Evolutionary conservation across 1,139 yeast genomes (phyloP), one percentile per base, ranked within the genome.

Genomic region (Geotrichum klebahnii): DNA sequence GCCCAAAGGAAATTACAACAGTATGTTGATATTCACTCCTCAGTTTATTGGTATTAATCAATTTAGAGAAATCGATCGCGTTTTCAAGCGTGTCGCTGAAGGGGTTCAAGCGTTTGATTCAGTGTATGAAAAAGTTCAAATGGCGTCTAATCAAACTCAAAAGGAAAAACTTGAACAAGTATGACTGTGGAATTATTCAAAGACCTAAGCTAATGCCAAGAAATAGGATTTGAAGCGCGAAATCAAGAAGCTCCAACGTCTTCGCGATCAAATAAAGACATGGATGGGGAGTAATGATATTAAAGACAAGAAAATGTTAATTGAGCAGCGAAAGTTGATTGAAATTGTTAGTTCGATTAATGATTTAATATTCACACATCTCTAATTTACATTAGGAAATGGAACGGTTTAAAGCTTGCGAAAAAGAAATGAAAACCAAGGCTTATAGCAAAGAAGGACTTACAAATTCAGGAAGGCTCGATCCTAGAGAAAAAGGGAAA

Each of bases 331-430:
- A 50, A 78, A 82, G 59, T 73, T 82, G 59, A 92, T 94, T 59
- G 97, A 94, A 19, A 35, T 40, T 5, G 43, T 39, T 10, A 39
- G 43, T 28, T 37, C 10, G 41, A 3, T 10, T 34, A 23, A 12
- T 34, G 38, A 34, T 34, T 14, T 3, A n/a, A 14, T 23, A 23
- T 16, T n/a, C n/a, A n/a, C n/a, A n/a, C n/a, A n/a, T n/a, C n/a
- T 16, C 29, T 22, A 24, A n/a, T 12, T 19, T 12, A 19, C 3
- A 4, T 19, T 73, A 78, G 64, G 96, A 94, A 51, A 92, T 92
- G 99, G 98, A 94, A 69, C 79, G 92, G 60, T 94, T 94, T 71
- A 94, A 94, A 67, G 92, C 92, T 48, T 86, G 90, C 58, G 99
- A 94, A 67, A 87, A 90, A 70, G 81, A 85, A 59, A 85, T 89